phyloP scores from a whole-genome alignment of 495 filamentous ascomycete species.

The Ramalina peruviana region DNA sequence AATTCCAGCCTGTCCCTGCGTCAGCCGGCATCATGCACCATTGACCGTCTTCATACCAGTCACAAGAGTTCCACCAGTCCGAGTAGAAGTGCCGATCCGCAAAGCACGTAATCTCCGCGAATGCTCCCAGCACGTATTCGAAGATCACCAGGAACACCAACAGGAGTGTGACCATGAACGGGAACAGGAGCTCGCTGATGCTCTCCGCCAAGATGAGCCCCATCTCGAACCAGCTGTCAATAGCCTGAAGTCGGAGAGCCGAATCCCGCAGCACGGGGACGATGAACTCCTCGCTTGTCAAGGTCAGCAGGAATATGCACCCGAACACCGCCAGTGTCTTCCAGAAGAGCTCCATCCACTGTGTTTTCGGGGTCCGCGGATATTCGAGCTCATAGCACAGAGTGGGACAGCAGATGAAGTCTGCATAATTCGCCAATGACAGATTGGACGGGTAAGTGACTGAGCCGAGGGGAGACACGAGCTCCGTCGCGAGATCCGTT shows the following conservation, averaged over 20 bases:
- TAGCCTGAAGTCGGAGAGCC: conserved; percentile 44
- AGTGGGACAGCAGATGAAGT: conserved; percentile 86
- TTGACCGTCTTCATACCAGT: conserved; percentile 27
- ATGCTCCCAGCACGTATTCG: conserved; percentile 89
- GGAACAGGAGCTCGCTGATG: conserved; percentile 88
- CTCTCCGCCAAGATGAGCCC: conserved; percentile 75
- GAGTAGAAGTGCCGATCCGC: conserved; percentile 92
- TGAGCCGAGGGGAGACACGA: conserved; percentile 77
- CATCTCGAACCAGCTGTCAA: conserved; percentile 45
- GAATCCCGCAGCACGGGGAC: conserved; percentile 77
- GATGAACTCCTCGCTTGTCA: conserved; percentile 92
- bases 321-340: conserved; percentile 89
- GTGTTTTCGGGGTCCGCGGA: conserved; percentile 57
- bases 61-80: conserved; percentile 78
- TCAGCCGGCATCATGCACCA: conserved; percentile 2
- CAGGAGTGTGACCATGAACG: conserved; percentile 92
- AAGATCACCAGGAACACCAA: conserved; percentile 95
- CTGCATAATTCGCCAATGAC: conserved; percentile 63
- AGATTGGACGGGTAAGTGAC: conserved; percentile 88
- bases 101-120: conserved; percentile 86
- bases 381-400: conserved; percentile 97
- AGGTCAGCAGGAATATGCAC: conserved; percentile 85
- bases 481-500: conserved; percentile 76
- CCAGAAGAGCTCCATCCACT: conserved; percentile 70
- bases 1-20: conserved; percentile 67